These are phyloP conservation scores for Beauveria australis DNA, from an alignment of 2,329 filamentous ascomycete species.

Conservation along the genomic window DNA sequence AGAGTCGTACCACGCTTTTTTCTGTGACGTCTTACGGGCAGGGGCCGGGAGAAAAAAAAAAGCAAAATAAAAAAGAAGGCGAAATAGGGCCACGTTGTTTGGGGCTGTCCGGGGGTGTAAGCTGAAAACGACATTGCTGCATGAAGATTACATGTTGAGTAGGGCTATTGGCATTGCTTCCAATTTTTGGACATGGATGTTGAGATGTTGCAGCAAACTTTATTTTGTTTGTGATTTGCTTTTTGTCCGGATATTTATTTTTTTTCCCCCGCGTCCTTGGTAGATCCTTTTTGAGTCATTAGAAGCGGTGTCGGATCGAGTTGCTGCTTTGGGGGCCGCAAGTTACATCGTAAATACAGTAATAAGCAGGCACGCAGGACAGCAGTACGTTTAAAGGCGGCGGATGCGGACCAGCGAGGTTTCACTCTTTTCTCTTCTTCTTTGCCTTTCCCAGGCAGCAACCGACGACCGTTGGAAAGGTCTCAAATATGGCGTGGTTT, in stretches of 20 bases:
- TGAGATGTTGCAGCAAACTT: not conserved
- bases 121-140: not conserved
- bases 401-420: no score
- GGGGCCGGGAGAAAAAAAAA: not conserved
- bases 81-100: not conserved
- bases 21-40: no score
- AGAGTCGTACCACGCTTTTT: no score
- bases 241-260: not conserved
- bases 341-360: no score
- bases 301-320: constrained; percentile 1
- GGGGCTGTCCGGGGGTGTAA: not conserved
- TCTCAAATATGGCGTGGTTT: no score
- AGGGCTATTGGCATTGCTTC: not conserved
- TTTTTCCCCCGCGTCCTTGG: not conserved
- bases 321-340: not conserved
- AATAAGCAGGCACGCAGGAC: not conserved
- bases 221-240: not conserved
- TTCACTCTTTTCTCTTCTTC: no score
- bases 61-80: not conserved
- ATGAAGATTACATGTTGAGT: not conserved
- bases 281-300: not conserved
- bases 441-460: no score
- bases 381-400: no score
- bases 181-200: not conserved
- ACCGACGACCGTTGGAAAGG: no score